phyloP scores from a whole-genome alignment of 2,329 filamentous ascomycete species.

The Hypomyces perniciosus region DNA sequence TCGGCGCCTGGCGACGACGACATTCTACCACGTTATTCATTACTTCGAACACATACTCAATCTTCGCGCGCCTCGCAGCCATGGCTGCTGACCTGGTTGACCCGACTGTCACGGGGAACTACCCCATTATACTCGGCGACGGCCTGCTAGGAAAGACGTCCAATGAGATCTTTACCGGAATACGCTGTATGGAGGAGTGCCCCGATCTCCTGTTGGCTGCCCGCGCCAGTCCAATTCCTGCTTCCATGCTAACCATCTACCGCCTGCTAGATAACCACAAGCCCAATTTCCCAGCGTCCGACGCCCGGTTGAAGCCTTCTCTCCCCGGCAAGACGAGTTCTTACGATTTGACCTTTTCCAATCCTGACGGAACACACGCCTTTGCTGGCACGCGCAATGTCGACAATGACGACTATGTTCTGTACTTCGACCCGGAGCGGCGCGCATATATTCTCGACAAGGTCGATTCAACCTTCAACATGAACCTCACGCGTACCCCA shows the following conservation, averaged over 20 bases:
- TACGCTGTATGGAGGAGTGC: conserved; percentile 45
- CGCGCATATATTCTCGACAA: conserved; percentile 78
- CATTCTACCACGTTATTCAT: not conserved
- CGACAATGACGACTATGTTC: conserved; percentile 53
- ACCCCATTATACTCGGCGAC: conserved; percentile 59
- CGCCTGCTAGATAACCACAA: conserved; percentile 54
- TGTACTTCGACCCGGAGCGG: conserved; percentile 69
- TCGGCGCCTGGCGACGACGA: too few species aligned
- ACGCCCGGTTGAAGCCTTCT: conserved; percentile 47
- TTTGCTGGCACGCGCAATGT: conserved; percentile 55
- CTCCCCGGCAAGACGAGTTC: conserved; percentile 42
- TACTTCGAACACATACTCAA: not conserved
- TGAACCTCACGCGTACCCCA: conserved; percentile 73
- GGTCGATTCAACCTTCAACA: conserved; percentile 74
- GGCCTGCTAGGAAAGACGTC: conserved; percentile 50
- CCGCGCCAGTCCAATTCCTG: not conserved
- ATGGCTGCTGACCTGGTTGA: conserved; percentile 41
- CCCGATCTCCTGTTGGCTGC: not conserved
- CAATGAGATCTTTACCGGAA: conserved; percentile 54
- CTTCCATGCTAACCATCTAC: conserved; percentile 9
- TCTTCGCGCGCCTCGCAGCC: not conserved
- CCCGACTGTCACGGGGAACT: conserved; percentile 55
- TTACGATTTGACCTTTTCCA: conserved; percentile 51
- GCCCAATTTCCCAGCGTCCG: conserved; percentile 44
- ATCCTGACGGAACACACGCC: conserved; percentile 51